A percentile compares a stretch with the other conserved stretches of the same genome.
These are phyloP conservation scores for Aureobasidium namibiae DNA, from an alignment of 2,329 filamentous ascomycete genomes.

Conservation along the genomic window DNA sequence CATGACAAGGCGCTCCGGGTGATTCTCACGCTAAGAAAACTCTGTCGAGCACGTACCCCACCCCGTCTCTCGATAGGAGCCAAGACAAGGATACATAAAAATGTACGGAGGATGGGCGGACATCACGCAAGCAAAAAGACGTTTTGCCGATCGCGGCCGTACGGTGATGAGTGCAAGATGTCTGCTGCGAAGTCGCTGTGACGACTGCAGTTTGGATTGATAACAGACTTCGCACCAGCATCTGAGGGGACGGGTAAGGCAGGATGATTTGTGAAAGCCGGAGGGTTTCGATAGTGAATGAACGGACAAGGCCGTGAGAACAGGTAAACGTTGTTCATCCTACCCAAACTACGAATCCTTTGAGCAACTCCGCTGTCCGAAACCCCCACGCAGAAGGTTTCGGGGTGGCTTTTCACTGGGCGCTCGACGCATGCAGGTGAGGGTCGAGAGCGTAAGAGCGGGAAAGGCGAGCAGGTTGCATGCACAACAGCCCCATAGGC, in stretches of 20 bases:
- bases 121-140: conserved; percentile 12
- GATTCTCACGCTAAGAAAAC: conserved; percentile 11
- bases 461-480: conserved; percentile 11
- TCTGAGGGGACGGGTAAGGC: not conserved
- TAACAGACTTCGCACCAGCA: not conserved
- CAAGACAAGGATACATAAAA: conserved; percentile 10
- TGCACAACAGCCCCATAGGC: conserved; percentile 10
- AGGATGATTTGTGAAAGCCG: not conserved
- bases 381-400: conserved; percentile 11
- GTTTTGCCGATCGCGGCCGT: conserved; percentile 5
- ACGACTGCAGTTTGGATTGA: not conserved
- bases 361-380: not conserved
- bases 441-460: conserved; percentile 10
- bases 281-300: conserved; percentile 3
- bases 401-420: conserved; percentile 4
- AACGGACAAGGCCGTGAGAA: not conserved
- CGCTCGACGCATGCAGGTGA: conserved; percentile 8
- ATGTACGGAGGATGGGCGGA: conserved; percentile 1
- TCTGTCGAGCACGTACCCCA: conserved; percentile 9
- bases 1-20: conserved; percentile 11
- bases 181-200: not conserved
- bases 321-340: conserved; percentile 8
- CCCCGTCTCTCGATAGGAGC: not conserved
- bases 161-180: not conserved
- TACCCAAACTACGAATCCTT: conserved; percentile 7